Evolutionary conservation across 164 flowering plant genomes (phyloP).

Genomic region (Nymphaea colorata): DNA sequence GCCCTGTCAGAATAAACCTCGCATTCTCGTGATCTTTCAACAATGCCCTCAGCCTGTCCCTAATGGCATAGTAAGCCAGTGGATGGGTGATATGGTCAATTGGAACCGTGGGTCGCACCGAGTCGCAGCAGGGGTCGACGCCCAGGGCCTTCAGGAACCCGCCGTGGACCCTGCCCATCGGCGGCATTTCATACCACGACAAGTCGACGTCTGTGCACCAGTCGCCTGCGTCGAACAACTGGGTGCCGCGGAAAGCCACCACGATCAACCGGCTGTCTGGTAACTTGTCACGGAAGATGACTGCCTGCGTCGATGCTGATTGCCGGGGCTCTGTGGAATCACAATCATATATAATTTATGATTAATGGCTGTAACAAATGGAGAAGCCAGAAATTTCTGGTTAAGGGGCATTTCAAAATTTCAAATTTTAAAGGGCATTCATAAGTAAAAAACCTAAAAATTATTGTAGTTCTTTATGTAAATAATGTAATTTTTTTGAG

Average conservation of each 20-base stretch:
- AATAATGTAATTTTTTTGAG: neutral
- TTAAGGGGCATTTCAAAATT: neutral
- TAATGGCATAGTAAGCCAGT: constrained; percentile 48
- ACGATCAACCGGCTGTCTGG: constrained; percentile 22
- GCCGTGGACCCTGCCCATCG: constrained; percentile 42
- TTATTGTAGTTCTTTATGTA: no score
- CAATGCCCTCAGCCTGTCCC: constrained; percentile 31
- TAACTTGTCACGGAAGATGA: constrained; percentile 26
- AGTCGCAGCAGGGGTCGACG: constrained; percentile 22
- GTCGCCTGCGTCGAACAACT: constrained; percentile 40
- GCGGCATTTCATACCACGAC: constrained; percentile 49
- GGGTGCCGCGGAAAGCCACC: constrained; percentile 59
- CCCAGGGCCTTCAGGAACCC: constrained; percentile 71
- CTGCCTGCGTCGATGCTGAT: constrained; percentile 42
- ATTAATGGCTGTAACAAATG: neutral
- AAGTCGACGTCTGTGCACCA: constrained; percentile 50
- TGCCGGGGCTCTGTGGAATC: constrained; percentile 22
- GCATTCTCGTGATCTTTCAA: constrained; percentile 24
- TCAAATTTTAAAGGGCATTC: neutral
- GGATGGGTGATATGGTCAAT: neutral
- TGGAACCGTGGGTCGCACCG: neutral
- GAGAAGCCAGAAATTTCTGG: neutral
- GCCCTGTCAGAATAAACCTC: constrained; percentile 62
- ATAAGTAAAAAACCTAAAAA: neutral
- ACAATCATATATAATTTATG: no score